Percentiles rank a stretch among this genome's conserved stretches.
Evolutionary conservation across 2,329 filamentous ascomycete genomes (phyloP).

Genomic region (Colletotrichum sp.): DNA sequence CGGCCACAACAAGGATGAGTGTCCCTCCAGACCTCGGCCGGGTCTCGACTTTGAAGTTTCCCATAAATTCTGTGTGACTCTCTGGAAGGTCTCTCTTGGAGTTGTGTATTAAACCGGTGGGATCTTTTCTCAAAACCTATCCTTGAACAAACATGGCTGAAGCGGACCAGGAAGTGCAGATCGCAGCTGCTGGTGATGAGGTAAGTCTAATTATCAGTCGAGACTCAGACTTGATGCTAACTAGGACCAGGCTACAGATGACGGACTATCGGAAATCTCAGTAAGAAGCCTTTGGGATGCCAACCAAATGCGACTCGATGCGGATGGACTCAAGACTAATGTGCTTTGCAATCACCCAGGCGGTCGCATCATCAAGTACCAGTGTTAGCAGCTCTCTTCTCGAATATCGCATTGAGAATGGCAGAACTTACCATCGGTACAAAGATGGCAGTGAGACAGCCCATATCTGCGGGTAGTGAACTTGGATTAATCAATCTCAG

Average conservation of each 20-base stretch:
- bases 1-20: neutral
- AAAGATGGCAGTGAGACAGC: neutral
- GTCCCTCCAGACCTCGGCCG: neutral
- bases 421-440: neutral
- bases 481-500: neutral
- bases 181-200: neutral
- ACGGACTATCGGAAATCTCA: neutral
- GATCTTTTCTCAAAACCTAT: neutral
- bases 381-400: neutral
- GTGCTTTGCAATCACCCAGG: neutral
- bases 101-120: too few species aligned
- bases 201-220: neutral
- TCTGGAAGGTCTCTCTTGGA: neutral
- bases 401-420: neutral
- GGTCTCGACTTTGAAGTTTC: neutral
- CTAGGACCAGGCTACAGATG: fast-evolving
- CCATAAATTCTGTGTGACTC: neutral
- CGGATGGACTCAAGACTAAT: neutral
- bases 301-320: neutral
- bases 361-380: neutral
- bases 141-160: neutral
- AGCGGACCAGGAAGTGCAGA: neutral
- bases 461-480: neutral
- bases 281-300: neutral
- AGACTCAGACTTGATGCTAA: neutral